Conservation (phyloP, 768 basidiomycete species). For the Pholiota microspora region DNA sequence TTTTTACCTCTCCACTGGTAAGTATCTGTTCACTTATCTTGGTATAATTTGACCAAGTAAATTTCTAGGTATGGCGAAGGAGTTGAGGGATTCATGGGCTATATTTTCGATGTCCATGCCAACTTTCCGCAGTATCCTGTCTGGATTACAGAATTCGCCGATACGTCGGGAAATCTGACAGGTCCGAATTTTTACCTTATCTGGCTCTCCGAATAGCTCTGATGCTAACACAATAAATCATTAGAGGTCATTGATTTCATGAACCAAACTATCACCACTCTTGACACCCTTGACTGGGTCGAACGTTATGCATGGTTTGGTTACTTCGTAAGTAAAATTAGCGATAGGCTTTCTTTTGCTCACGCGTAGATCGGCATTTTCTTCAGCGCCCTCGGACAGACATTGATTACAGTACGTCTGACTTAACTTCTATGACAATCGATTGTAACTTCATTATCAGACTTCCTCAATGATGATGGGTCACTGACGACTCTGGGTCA, state of each 20-base stretch:
- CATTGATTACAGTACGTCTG: constrained; percentile 39
- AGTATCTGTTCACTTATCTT: constrained; percentile 11
- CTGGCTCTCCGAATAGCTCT: neutral
- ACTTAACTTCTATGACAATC: neutral
- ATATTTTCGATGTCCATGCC: constrained; percentile 51
- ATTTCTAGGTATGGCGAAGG: constrained; percentile 55
- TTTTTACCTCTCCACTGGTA: constrained; percentile 52
- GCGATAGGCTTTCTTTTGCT: neutral
- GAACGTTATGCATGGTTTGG: constrained; percentile 71
- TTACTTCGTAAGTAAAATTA: constrained; percentile 15
- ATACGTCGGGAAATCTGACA: constrained; percentile 44
- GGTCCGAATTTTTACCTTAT: constrained; percentile 26
- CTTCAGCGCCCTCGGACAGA: constrained; percentile 39
- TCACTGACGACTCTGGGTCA: constrained; percentile 43
- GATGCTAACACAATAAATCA: neutral
- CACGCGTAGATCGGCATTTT: neutral
- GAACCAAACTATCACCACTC: constrained; percentile 53
- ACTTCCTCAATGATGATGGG: constrained; percentile 42
- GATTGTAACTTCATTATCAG: constrained; percentile 22
- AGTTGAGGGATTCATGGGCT: constrained; percentile 49
- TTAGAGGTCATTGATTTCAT: constrained; percentile 51
- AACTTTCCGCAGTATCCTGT: constrained; percentile 48
- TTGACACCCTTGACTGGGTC: constrained; percentile 55
- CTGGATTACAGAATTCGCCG: constrained; percentile 68
- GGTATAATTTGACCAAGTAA: neutral